Evolutionary conservation across 768 basidiomycete species (phyloP).

Genomic region (Pleurotus citrinopileatus): DNA sequence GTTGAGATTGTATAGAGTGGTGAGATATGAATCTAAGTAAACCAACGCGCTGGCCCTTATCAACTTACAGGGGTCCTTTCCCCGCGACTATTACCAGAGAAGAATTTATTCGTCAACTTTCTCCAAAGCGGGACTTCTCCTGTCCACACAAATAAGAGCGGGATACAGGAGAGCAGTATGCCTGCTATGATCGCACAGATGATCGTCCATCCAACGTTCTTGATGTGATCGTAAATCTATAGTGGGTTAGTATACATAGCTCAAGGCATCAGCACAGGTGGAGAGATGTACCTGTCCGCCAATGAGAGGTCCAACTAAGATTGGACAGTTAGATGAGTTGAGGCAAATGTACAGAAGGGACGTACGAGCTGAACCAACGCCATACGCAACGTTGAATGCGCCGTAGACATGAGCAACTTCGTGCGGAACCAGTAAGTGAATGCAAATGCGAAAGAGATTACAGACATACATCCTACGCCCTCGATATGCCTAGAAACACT

Average conservation of each 20-base stretch:
- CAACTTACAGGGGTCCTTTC: no score
- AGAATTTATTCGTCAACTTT: not conserved
- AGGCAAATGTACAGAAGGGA: constrained; percentile 7
- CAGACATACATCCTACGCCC: constrained; percentile 63
- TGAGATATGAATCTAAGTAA: no score
- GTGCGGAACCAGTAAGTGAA: constrained; percentile 2
- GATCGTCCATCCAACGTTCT: constrained; percentile 53
- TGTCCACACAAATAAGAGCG: constrained; percentile 43
- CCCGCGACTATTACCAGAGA: not conserved
- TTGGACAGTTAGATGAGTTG: constrained; percentile 5
- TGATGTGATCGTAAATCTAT: constrained; percentile 58
- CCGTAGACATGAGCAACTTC: constrained; percentile 74
- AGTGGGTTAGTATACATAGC: constrained; percentile 7
- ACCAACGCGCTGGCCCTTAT: no score
- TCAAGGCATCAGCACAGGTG: no score
- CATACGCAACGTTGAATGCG: constrained; percentile 71
- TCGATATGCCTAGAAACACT: constrained; percentile 50
- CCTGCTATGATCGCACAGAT: constrained; percentile 48
- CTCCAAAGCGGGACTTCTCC: constrained; percentile 29
- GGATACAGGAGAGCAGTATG: constrained; percentile 34
- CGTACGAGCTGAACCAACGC: constrained; percentile 59
- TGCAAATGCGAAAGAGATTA: not conserved
- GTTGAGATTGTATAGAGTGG: no score
- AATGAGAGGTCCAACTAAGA: constrained; percentile 63
- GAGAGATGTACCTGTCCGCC: constrained; percentile 73